phyloP scores from a whole-genome alignment of 2,329 filamentous ascomycete genomes.

The Exophiala sp. region DNA sequence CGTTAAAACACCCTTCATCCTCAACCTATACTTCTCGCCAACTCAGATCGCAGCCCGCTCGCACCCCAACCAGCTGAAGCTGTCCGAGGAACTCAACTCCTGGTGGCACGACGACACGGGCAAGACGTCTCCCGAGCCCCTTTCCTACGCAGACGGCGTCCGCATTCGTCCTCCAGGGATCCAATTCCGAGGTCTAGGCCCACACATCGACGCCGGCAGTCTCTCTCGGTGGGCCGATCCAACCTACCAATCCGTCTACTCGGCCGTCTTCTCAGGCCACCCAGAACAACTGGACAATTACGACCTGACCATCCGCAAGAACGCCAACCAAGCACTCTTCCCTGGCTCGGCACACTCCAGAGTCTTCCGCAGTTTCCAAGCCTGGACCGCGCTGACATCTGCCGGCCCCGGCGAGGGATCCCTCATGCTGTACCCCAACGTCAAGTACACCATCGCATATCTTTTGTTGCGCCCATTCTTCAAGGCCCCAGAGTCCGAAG shows the following conservation, averaged over 20 bases:
- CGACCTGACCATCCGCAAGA: slow-evolving; percentile 36
- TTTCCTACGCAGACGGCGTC: slow-evolving; percentile 41
- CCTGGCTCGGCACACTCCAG: slow-evolving; percentile 37
- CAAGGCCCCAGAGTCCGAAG: slow-evolving; percentile 30
- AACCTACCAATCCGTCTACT: slow-evolving; percentile 38
- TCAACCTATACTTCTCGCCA: slow-evolving; percentile 39
- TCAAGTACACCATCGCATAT: slow-evolving; percentile 38
- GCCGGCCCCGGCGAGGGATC: slow-evolving; percentile 37
- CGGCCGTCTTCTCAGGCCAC: slow-evolving; percentile 36
- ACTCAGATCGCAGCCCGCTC: slow-evolving; percentile 39
- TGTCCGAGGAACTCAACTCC: slow-evolving; percentile 38
- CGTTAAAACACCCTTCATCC: slow-evolving; percentile 37
- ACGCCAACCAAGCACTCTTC: slow-evolving; percentile 32
- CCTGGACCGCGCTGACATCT: slow-evolving; percentile 43
- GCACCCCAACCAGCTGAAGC: slow-evolving; percentile 37
- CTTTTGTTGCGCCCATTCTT: slow-evolving; percentile 45
- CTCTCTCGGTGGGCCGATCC: slow-evolving; percentile 44
- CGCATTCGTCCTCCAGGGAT: slow-evolving; percentile 39
- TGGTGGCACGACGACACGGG: slow-evolving; percentile 37
- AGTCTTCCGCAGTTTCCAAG: slow-evolving; percentile 41
- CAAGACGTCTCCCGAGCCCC: slow-evolving; percentile 34
- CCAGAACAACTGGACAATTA: slow-evolving; percentile 39
- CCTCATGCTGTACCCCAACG: slow-evolving; percentile 41
- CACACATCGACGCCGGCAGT: slow-evolving; percentile 45
- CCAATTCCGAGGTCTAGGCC: slow-evolving; percentile 41